Evolutionary conservation across 441 rosid species (phyloP), one percentile per base, ranked within the genome.

Genomic region (Hura crepitans): DNA sequence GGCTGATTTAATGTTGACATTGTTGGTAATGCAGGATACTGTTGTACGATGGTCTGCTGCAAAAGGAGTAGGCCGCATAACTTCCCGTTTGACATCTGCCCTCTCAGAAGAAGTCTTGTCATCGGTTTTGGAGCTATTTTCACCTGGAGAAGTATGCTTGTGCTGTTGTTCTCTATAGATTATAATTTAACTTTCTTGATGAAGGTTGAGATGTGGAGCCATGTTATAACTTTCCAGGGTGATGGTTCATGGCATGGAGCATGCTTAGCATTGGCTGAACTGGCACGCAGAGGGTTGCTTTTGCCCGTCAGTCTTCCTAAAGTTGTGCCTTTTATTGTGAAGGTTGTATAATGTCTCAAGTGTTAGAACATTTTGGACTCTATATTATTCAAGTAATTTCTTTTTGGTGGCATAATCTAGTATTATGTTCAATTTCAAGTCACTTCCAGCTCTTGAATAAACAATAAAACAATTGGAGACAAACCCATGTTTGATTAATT

Each of bases 221-320:
- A 28, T 65, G 77, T 50, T 51, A 46, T 56, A 28, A 66, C 71
- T 83, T 77, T 75, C 72, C 81, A 94, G 99, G 97, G 97, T 75
- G 99, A 94, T 85, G 97, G 97, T 74, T 90, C 99, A 18, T 94
- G 99, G 97, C 99, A 92, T 84, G 99, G 99, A 42, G 97, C 96
- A 75, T 94, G 99, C 90, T 84, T 92, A 79, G 90, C 99, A 56
- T 81, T 92, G 77, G 99, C 99, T 70, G 97, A 94, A 81, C 80
- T 94, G 73, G 93, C 97, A 60, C 91, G 97, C 62, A 84, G 99
- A 87, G 97, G 99, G 56, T 80, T 94, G 84, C 89, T 94, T 73
- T 81, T 92, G 73, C 99, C 99, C 47, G 80, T 76, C 74, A 87
- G 93, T 87, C 90, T 92, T 72, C 92, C 97, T 59, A 85, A 80